Conservation (phyloP, 495 filamentous ascomycete genomes). For the Trichoderma asperelloides region DNA sequence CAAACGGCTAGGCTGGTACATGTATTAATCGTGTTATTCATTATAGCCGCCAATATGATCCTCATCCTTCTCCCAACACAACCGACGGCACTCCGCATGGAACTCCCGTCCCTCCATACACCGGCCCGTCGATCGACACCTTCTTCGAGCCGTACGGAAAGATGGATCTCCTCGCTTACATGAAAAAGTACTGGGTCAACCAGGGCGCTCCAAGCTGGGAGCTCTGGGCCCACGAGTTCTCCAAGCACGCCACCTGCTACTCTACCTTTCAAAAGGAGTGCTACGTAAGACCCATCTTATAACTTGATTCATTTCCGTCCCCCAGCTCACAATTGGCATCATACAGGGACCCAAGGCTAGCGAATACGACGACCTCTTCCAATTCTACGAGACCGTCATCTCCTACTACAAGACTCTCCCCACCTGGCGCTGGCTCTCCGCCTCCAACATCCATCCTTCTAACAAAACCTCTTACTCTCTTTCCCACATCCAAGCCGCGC, state of each 20-base stretch:
- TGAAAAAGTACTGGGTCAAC: constrained; percentile 43
- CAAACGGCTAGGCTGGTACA: too few species aligned
- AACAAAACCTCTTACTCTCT: constrained; percentile 33
- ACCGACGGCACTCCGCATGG: constrained; percentile 33
- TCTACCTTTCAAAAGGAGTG: constrained; percentile 41
- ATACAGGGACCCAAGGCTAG: constrained; percentile 25
- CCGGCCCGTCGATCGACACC: constrained; percentile 32
- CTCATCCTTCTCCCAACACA: constrained; percentile 41
- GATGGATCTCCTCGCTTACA: constrained; percentile 38
- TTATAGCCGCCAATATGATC: constrained; percentile 40
- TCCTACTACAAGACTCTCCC: constrained; percentile 33
- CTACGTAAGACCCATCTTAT: constrained; percentile 20
- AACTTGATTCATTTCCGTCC: background rate
- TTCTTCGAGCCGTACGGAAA: constrained; percentile 38
- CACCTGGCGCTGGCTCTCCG: constrained; percentile 34
- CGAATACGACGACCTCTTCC: constrained; percentile 36
- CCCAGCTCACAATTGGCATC: background rate
- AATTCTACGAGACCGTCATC: constrained; percentile 36
- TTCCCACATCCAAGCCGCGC: constrained; percentile 26
- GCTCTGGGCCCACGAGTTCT: constrained; percentile 48
- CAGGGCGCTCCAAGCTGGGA: constrained; percentile 32
- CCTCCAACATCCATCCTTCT: constrained; percentile 24
- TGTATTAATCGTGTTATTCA: background rate
- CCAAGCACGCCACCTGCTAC: constrained; percentile 48
- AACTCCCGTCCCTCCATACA: constrained; percentile 36